These are phyloP conservation scores for Aspergillus pseudotamarii DNA, from an alignment of 2,329 filamentous ascomycete genomes.

Conservation along the genomic window DNA sequence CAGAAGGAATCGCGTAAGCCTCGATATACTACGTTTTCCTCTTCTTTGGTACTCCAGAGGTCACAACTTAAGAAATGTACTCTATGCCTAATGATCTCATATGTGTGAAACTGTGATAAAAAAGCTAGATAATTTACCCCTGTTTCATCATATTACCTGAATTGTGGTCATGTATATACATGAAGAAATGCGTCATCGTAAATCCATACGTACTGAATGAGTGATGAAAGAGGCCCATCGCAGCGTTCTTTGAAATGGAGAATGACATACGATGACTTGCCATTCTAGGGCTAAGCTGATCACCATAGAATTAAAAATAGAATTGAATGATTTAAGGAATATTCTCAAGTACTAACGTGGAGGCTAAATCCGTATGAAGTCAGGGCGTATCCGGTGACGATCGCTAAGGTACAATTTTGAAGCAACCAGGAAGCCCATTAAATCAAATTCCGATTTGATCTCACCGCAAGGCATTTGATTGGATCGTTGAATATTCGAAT, in stretches of 20 bases:
- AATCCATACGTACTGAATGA: neutral
- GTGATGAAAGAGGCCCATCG: neutral
- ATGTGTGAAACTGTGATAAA: neutral
- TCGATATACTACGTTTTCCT: no score
- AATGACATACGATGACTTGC: neutral
- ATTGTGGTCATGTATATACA: neutral
- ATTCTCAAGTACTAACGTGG: neutral
- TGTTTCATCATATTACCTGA: neutral
- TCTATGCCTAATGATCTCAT: neutral
- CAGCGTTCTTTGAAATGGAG: neutral
- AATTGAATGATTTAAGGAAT: neutral
- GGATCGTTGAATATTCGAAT: neutral
- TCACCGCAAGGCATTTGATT: neutral
- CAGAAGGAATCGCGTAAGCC: no score
- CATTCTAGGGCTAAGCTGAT: neutral
- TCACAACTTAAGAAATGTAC: neutral
- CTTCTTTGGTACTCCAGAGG: neutral
- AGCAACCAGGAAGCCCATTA: neutral
- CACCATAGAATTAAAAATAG: neutral
- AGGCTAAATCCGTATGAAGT: neutral
- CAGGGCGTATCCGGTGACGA: neutral
- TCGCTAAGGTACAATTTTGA: neutral
- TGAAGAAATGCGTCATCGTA: neutral
- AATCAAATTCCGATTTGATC: neutral
- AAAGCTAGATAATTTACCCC: neutral